Evolutionary conservation across 352 stramenopile genomes (phyloP).

Genomic region (Pythium utonaiense): DNA sequence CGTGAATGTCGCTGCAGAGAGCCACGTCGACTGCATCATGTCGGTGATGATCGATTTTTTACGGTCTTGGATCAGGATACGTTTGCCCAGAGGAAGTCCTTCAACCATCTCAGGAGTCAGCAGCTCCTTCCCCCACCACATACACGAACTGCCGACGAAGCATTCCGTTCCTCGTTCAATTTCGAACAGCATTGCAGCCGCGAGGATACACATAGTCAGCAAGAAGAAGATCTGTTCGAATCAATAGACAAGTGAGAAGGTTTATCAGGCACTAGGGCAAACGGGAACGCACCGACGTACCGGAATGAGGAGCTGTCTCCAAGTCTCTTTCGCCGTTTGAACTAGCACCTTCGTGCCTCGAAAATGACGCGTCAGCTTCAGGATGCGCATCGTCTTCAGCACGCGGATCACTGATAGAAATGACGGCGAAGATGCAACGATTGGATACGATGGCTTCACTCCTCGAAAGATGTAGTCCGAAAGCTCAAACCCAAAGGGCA

Average conservation of each 20-base stretch:
- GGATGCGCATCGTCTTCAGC: constrained; percentile 69
- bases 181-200: constrained; percentile 66
- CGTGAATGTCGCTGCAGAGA: constrained; percentile 66
- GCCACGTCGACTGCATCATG: constrained; percentile 69
- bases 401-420: constrained; percentile 65
- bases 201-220: constrained; percentile 58
- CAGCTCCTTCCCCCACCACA: constrained; percentile 58
- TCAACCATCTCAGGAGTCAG: constrained; percentile 37
- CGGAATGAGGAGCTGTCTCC: constrained; percentile 58
- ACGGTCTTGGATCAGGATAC: constrained; percentile 60
- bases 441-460: constrained; percentile 45
- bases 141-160: constrained; percentile 47
- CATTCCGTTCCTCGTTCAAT: constrained; percentile 70
- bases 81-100: constrained; percentile 48
- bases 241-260: not conserved
- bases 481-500: constrained; percentile 62
- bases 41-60: constrained; percentile 46
- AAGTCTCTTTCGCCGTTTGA: constrained; percentile 51
- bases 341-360: constrained; percentile 58
- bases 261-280: not conserved
- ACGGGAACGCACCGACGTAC: constrained; percentile 27
- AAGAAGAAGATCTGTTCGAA: constrained; percentile 65
- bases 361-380: constrained; percentile 74
- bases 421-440: constrained; percentile 59
- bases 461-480: constrained; percentile 27